phyloP scores from a whole-genome alignment of 805 yeast genomes.

The Cyberlindnera samutprakarnensis region DNA sequence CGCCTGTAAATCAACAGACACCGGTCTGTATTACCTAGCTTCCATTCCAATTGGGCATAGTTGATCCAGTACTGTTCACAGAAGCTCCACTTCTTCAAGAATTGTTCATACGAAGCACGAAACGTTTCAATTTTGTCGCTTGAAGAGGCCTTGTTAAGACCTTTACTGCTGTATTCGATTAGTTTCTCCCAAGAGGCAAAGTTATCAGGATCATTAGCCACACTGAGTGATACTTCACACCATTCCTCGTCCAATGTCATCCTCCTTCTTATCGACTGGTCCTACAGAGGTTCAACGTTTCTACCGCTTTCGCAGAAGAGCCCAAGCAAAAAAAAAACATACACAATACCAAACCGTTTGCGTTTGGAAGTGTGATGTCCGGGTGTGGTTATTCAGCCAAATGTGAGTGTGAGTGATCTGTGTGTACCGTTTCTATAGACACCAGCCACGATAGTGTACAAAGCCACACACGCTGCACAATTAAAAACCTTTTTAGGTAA shows the following conservation, averaged over 20 bases:
- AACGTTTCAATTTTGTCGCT: slow-evolving; percentile 26
- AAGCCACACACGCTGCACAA: too few relatives aligned
- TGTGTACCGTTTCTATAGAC: too few relatives aligned
- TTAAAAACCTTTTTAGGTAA: too few relatives aligned
- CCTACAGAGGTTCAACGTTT: too few relatives aligned
- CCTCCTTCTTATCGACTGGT: not conserved
- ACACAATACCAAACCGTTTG: too few relatives aligned
- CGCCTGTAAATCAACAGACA: slow-evolving; percentile 31
- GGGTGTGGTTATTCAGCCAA: too few relatives aligned
- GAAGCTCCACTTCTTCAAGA: slow-evolving; percentile 40
- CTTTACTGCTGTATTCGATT: slow-evolving; percentile 26
- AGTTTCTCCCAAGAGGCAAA: slow-evolving; percentile 31
- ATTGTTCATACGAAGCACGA: slow-evolving; percentile 32
- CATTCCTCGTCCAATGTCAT: slow-evolving; percentile 9
- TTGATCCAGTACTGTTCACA: slow-evolving; percentile 52
- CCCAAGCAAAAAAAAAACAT: too few relatives aligned
- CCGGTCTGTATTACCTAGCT: slow-evolving; percentile 32
- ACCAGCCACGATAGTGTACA: too few relatives aligned
- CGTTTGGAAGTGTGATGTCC: too few relatives aligned
- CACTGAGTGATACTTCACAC: slow-evolving; percentile 10
- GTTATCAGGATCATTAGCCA: slow-evolving; percentile 27
- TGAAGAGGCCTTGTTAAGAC: slow-evolving; percentile 30
- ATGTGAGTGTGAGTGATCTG: too few relatives aligned
- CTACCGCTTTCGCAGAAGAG: too few relatives aligned
- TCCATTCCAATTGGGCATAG: slow-evolving; percentile 41